phyloP scores from a whole-genome alignment of 345 rosid genomes.

The Citrus cavaleriei region DNA sequence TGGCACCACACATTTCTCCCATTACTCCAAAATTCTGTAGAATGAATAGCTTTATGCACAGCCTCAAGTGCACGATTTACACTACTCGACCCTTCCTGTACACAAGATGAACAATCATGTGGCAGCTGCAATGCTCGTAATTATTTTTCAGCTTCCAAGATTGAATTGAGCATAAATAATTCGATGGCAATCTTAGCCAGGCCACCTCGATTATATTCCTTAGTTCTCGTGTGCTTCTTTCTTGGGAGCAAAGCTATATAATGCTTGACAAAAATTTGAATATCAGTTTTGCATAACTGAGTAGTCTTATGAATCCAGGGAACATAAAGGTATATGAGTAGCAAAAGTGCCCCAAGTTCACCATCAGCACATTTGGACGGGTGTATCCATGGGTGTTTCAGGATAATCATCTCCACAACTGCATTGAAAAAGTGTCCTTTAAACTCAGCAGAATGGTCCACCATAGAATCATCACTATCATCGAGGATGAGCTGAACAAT shows the following conservation, averaged over 20 bases:
- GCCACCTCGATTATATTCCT: neutral
- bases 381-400: too few relatives aligned
- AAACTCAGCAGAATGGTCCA: too few relatives aligned
- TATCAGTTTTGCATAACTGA: neutral
- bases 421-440: too few relatives aligned
- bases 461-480: neutral
- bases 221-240: neutral
- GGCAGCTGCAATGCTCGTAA: neutral
- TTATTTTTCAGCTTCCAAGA: neutral
- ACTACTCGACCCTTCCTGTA: neutral
- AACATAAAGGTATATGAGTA: neutral
- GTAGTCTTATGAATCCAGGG: neutral
- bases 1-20: neutral
- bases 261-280: neutral
- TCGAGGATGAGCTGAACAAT: slow-evolving; percentile 3
- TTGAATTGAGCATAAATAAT: neutral
- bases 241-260: neutral
- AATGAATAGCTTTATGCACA: neutral
- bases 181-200: neutral
- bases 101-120: neutral
- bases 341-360: neutral
- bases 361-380: too few relatives aligned
- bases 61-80: neutral
- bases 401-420: too few relatives aligned
- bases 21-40: neutral